phyloP scores from a whole-genome alignment of 371 early-diverging fungal species.

The Mucor irregularis region DNA sequence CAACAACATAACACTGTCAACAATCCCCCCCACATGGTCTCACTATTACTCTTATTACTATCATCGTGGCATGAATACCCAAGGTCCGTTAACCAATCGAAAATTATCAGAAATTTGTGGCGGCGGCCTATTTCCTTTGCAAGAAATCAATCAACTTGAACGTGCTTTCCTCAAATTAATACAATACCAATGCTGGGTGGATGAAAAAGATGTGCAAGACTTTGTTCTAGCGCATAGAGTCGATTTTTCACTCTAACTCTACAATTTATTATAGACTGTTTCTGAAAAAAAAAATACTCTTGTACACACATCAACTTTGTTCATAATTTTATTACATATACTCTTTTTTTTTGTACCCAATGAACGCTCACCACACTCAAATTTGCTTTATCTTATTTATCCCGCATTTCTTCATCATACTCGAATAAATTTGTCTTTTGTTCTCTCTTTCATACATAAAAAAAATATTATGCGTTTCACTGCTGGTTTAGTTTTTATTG shows the following conservation, averaged over 20 bases:
- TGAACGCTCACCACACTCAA: not conserved
- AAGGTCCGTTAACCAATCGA: conserved; percentile 26
- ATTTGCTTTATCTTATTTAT: not conserved
- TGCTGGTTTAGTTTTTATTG: conserved; percentile 2
- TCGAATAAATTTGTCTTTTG: not conserved
- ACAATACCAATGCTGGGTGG: conserved; percentile 43
- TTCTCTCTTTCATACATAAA: not conserved
- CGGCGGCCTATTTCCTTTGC: conserved; percentile 30
- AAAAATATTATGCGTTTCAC: conserved; percentile 14
- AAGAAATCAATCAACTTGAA: conserved; percentile 42
- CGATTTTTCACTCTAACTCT: conserved; percentile 38
- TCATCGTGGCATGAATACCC: conserved; percentile 50
- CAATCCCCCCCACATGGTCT: conserved; percentile 7
- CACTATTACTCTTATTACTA: conserved; percentile 9
- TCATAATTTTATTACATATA: too few relatives aligned
- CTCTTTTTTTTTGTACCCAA: too few relatives aligned
- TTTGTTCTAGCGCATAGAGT: conserved; percentile 33
- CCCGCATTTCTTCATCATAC: not conserved
- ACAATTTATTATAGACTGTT: too few relatives aligned
- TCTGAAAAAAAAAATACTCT: too few relatives aligned
- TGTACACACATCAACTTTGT: too few relatives aligned
- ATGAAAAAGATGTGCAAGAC: conserved; percentile 29
- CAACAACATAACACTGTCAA: not conserved
- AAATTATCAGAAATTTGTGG: conserved; percentile 34
- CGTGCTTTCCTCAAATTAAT: conserved; percentile 42